Evolutionary conservation across 2,329 filamentous ascomycete genomes (phyloP), one percentile per base, ranked within the genome.

Genomic region (Colletotrichum sp.): DNA sequence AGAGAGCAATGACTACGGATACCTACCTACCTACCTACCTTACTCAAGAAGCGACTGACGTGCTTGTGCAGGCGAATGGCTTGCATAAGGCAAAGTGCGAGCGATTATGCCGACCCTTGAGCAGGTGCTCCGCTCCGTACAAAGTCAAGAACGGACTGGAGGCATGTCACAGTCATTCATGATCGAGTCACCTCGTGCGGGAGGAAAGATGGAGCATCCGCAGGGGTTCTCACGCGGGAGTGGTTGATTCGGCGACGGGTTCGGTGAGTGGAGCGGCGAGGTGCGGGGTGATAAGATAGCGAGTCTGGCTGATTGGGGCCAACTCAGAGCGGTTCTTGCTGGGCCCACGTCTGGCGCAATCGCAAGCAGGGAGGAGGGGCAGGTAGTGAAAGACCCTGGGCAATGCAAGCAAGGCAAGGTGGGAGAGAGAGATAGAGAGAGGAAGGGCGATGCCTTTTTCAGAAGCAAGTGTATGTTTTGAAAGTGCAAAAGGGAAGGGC

Each of bases 281-380:
- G 66, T 67, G 76, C 76, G 73, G 76, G 76, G 76, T 74, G 74
- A 77, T 74, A 77, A 77, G 76, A 77, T 76, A 71, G 30, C 36
- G 36, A 67, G 38, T 48, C 21, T 36, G 18, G 24, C 16, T 75
- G 74, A 76, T 71, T 76, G 74, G 74, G 55, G 74, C 74, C 74
- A 76, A 21, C 73, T 76, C 73, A 76, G 26, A 26, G 26, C 36
- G 30, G 70, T 62, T 43, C 32, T 70, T 64, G 62, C 64, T 68
- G 73, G 73, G 34, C 32, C 64, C 55, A 64, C 60, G 60, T 43
- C 66, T 26, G n/a, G 15, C 58, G 28, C 38, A 48, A n/a, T 32
- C n/a, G 18, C 58, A 32, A 28, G 26, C 21, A 60, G 56, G 58
- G 28, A 61, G 18, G 58, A 43, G 43, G 38, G 34, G n/a, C n/a